Evolutionary conservation across 2,329 filamentous ascomycete genomes (phyloP).

Genomic region (Cyclaneusma minus): DNA sequence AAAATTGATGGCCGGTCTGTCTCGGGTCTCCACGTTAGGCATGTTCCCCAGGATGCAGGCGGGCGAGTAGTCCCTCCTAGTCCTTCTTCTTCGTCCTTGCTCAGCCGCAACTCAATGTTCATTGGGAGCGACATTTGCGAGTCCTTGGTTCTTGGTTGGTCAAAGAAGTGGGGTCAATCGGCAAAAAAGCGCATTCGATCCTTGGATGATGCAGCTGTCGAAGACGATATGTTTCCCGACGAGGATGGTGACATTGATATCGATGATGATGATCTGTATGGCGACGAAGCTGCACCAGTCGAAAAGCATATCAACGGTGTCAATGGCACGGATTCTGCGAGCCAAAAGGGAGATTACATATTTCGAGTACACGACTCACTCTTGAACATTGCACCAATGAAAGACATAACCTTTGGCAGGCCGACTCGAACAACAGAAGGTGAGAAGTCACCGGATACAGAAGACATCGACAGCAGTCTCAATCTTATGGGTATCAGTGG

Average conservation of each 20-base stretch:
- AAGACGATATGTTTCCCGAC: conserved; percentile 33
- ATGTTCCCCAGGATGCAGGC: conserved; percentile 46
- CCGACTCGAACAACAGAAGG: conserved; percentile 26
- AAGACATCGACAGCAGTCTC: conserved; percentile 37
- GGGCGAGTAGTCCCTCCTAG: conserved; percentile 43
- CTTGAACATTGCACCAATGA: conserved; percentile 65
- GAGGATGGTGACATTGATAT: conserved; percentile 32
- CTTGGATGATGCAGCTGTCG: conserved; percentile 31
- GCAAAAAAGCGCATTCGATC: conserved; percentile 48
- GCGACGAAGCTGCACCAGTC: conserved; percentile 28
- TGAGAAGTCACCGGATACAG: conserved; percentile 26
- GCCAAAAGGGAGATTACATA: conserved; percentile 45
- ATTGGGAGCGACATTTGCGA: conserved; percentile 74
- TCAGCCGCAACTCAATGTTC: conserved; percentile 61
- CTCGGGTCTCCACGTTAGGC: conserved; percentile 63
- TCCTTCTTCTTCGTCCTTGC: conserved; percentile 52
- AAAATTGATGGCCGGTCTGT: conserved; percentile 82
- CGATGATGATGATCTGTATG: conserved; percentile 42
- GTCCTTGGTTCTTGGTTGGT: conserved; percentile 70
- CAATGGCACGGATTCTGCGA: conserved; percentile 15
- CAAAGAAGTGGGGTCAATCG: conserved; percentile 42
- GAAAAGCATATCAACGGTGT: too few relatives aligned
- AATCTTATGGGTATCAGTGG: conserved; percentile 48
- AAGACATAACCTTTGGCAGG: conserved; percentile 56
- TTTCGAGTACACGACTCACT: conserved; percentile 69